phyloP scores from a whole-genome alignment of 2,329 filamentous ascomycete species.

The Huntiella savannae region DNA sequence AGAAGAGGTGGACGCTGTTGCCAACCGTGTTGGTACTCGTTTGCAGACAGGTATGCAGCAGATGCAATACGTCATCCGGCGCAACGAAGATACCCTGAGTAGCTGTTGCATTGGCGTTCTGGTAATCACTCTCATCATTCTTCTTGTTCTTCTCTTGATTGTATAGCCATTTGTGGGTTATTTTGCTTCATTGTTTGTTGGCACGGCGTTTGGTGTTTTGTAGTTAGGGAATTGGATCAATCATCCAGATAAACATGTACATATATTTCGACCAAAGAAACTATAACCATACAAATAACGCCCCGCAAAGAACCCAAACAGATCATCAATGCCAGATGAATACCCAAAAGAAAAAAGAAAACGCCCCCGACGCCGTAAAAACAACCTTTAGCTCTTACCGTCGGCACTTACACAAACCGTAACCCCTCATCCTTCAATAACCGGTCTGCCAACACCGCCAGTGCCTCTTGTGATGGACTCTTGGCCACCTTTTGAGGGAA shows the following conservation, averaged over 20 bases:
- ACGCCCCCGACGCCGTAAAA: background rate
- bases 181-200: background rate
- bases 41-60: constrained; percentile 73
- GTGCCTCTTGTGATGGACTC: constrained; percentile 30
- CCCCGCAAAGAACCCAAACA: constrained; percentile 1
- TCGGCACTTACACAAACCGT: constrained; percentile 20
- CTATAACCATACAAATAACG: background rate
- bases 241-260: background rate
- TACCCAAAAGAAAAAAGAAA: constrained; percentile 5
- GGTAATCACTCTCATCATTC: constrained; percentile 71
- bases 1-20: constrained; percentile 64
- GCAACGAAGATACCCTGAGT: constrained; percentile 75
- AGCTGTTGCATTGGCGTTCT: constrained; percentile 81
- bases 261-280: background rate
- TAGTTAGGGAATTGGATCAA: background rate
- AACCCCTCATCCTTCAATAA: constrained; percentile 32
- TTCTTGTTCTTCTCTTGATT: constrained; percentile 60
- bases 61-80: constrained; percentile 63
- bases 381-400: too few relatives aligned
- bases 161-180: constrained; percentile 21
- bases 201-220: background rate
- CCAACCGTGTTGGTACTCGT: constrained; percentile 72
- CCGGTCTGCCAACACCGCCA: constrained; percentile 34
- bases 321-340: constrained; percentile 1
- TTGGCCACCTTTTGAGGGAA: constrained; percentile 39